Percentiles rank a stretch among this genome's conserved stretches.
phyloP scores from a whole-genome alignment of 2,329 filamentous ascomycete species.

The Alternaria alternata region DNA sequence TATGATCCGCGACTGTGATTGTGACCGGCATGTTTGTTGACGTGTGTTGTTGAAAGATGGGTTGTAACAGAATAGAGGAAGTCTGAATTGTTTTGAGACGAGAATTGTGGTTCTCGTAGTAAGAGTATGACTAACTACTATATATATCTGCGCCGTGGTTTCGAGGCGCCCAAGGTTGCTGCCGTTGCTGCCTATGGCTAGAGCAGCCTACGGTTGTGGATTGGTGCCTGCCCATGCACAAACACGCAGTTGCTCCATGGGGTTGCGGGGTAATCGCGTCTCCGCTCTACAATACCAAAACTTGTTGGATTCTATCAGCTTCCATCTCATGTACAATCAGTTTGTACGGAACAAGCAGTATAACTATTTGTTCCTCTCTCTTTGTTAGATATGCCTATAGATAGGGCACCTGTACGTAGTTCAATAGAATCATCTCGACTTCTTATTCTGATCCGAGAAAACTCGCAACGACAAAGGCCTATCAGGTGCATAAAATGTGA shows the following conservation, averaged over 20 bases:
- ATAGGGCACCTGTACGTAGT: too few species aligned
- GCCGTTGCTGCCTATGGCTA: not conserved
- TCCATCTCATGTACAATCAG: too few species aligned
- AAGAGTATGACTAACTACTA: not conserved
- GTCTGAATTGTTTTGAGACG: not conserved
- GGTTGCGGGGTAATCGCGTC: not conserved
- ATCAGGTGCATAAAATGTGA: not conserved
- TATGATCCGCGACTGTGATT: conserved; percentile 14
- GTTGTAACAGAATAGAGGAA: not conserved
- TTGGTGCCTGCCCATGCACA: not conserved
- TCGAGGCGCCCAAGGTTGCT: not conserved
- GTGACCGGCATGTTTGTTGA: conserved; percentile 19
- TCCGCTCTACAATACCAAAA: not conserved
- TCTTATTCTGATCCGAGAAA: too few species aligned
- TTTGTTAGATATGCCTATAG: too few species aligned
- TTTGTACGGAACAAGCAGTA: too few species aligned
- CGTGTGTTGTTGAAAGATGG: not conserved
- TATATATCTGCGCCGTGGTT: not conserved
- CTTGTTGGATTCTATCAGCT: too few species aligned
- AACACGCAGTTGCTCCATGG: not conserved
- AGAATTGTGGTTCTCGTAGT: not conserved
- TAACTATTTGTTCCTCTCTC: too few species aligned
- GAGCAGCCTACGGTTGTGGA: not conserved
- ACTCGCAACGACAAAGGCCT: not conserved
- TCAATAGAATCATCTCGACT: too few species aligned